These are phyloP conservation scores for Noccaea bulbosa DNA, from an alignment of 345 rosid species.

Conservation along the genomic window DNA sequence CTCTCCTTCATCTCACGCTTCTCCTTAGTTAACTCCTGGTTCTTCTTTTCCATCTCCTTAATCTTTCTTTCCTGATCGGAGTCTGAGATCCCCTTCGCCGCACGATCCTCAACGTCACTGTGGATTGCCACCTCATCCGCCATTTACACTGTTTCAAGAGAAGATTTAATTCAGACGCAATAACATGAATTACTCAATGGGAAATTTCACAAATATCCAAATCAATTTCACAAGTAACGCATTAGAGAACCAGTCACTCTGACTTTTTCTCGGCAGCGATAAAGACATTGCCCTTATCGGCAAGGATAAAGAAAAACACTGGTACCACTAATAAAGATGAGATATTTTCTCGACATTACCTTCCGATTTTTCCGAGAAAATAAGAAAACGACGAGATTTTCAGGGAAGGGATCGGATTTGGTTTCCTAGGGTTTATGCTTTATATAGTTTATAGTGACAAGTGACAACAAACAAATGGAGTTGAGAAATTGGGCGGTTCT, in stretches of 20 bases:
- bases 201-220: neutral
- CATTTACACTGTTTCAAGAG: slow-evolving; percentile 44
- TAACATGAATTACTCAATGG: slow-evolving; percentile 7
- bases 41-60: slow-evolving; percentile 58
- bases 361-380: slow-evolving; percentile 22
- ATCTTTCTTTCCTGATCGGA: slow-evolving; percentile 46
- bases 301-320: neutral
- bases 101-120: slow-evolving; percentile 45
- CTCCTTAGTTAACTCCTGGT: slow-evolving; percentile 47
- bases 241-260: slow-evolving; percentile 25
- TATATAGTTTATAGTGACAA: too few species aligned
- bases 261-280: slow-evolving; percentile 6
- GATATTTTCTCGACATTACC: slow-evolving; percentile 20
- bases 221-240: neutral
- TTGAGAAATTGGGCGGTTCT: slow-evolving; percentile 8
- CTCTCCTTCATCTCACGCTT: slow-evolving; percentile 50
- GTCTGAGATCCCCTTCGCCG: slow-evolving; percentile 44
- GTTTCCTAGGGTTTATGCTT: slow-evolving; percentile 42
- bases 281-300: neutral
- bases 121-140: slow-evolving; percentile 49
- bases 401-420: slow-evolving; percentile 4
- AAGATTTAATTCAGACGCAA: slow-evolving; percentile 5
- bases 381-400: slow-evolving; percentile 21
- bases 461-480: slow-evolving; percentile 10
- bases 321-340: neutral